phyloP scores from a whole-genome alignment of 257 asterid genomes.

The Paraleonurus japonicus region DNA sequence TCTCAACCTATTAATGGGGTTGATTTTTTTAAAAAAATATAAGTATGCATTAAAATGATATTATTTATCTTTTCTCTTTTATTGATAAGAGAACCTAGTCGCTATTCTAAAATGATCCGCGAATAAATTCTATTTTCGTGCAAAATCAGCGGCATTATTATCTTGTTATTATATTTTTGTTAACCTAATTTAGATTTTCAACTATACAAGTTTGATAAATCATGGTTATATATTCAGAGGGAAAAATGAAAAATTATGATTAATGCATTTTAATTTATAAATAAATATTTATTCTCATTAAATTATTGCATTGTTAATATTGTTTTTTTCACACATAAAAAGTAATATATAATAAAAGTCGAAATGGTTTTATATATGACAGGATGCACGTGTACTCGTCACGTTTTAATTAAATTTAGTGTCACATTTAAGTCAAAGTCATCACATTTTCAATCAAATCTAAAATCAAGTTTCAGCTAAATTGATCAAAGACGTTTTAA shows the following conservation, averaged over 20 bases:
- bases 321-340: not conserved
- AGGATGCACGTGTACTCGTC: no score
- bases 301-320: not conserved
- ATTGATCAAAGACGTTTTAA: no score
- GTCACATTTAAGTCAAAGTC: no score
- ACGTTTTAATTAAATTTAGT: no score
- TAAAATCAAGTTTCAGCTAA: no score
- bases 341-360: not conserved
- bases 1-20: not conserved
- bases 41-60: not conserved
- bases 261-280: not conserved
- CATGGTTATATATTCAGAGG: not conserved
- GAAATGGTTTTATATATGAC: no score
- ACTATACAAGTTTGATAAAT: not conserved
- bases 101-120: not conserved
- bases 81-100: not conserved
- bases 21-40: no score
- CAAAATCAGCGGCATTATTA: not conserved
- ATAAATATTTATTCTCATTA: not conserved
- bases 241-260: not conserved
- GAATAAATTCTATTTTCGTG: not conserved
- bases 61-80: not conserved
- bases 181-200: not conserved
- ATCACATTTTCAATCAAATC: no score
- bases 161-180: not conserved